phyloP scores from a whole-genome alignment of 345 rosid genomes.

The Carallia pectinifolia region DNA sequence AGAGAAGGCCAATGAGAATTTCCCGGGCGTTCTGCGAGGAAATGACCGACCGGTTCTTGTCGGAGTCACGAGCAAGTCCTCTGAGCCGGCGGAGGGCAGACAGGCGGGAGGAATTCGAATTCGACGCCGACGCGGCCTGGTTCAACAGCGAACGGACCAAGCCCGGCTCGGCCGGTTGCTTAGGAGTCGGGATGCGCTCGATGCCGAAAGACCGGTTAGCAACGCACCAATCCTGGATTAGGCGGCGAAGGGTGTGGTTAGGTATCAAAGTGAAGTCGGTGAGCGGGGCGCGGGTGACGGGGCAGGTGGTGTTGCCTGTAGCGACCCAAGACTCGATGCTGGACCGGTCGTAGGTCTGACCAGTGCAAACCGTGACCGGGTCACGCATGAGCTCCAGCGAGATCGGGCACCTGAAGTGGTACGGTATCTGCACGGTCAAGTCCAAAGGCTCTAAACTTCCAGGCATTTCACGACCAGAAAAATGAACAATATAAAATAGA shows the following conservation, averaged over 20 bases:
- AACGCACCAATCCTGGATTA: constrained; percentile 98
- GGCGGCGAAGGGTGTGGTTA: constrained; percentile 96
- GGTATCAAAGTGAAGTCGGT: constrained; percentile 85
- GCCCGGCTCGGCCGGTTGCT: constrained; percentile 89
- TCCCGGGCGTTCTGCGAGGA: constrained; percentile 58
- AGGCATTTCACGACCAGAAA: constrained; percentile 37
- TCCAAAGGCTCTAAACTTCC: constrained; percentile 78
- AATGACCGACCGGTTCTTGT: constrained; percentile 68
- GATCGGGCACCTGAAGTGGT: constrained; percentile 95
- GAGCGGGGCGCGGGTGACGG: constrained; percentile 78
- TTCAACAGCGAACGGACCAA: constrained; percentile 54
- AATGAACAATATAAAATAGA: background rate
- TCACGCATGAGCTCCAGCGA: constrained; percentile 96
- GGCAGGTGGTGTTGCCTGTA: constrained; percentile 88
- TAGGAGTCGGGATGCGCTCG: constrained; percentile 88
- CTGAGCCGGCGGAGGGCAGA: constrained; percentile 75
- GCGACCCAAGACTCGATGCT: constrained; percentile 97
- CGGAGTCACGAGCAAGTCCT: constrained; percentile 86
- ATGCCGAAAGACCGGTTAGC: constrained; percentile 77
- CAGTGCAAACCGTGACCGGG: constrained; percentile 88
- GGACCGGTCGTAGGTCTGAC: constrained; percentile 94
- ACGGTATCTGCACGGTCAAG: constrained; percentile 69
- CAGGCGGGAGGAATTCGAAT: constrained; percentile 49
- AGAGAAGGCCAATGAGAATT: constrained; percentile 41
- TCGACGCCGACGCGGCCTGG: constrained; percentile 56